Conservation (phyloP, 2,329 filamentous ascomycete genomes). For the Beauveria scarabaeidicola region DNA sequence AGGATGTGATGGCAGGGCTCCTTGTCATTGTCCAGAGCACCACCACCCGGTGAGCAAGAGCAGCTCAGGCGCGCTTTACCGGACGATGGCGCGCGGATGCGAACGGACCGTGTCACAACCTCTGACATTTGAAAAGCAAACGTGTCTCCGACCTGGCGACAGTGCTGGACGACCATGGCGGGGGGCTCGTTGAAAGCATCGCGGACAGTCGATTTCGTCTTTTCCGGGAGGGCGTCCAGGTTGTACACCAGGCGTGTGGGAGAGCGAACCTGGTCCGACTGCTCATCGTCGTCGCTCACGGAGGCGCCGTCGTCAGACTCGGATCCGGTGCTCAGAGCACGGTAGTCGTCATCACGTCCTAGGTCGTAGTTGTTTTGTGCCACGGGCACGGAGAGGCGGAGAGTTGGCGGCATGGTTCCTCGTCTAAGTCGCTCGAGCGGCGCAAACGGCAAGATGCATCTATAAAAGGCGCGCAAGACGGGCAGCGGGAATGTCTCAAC, state of each 20-base stretch:
- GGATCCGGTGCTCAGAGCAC: slow-evolving; percentile 16
- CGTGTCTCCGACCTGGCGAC: slow-evolving; percentile 37
- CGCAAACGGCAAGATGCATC: neutral
- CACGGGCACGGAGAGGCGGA: neutral
- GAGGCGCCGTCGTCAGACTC: slow-evolving; percentile 23
- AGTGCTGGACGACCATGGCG: slow-evolving; percentile 41
- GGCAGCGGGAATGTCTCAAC: neutral
- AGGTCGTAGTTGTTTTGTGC: neutral
- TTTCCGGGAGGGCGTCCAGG: slow-evolving; percentile 29
- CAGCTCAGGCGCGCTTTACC: slow-evolving; percentile 35
- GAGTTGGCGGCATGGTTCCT: slow-evolving; percentile 7
- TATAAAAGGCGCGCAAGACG: neutral
- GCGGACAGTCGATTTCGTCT: slow-evolving; percentile 30
- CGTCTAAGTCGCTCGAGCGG: neutral
- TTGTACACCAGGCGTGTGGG: slow-evolving; percentile 33
- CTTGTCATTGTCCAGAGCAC: slow-evolving; percentile 15
- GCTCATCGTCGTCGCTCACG: slow-evolving; percentile 22
- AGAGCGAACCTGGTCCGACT: slow-evolving; percentile 25
- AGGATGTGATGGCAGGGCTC: slow-evolving; percentile 42
- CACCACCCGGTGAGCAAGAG: slow-evolving; percentile 29
- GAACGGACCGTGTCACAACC: slow-evolving; percentile 41
- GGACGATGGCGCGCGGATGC: slow-evolving; percentile 35
- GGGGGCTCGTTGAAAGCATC: slow-evolving; percentile 40
- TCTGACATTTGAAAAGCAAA: slow-evolving; percentile 51
- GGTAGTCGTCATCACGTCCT: neutral